Evolutionary conservation across 148 eudicot genomes (phyloP), one percentile per base, ranked within the genome.

Genomic region (Cornus suecica): DNA sequence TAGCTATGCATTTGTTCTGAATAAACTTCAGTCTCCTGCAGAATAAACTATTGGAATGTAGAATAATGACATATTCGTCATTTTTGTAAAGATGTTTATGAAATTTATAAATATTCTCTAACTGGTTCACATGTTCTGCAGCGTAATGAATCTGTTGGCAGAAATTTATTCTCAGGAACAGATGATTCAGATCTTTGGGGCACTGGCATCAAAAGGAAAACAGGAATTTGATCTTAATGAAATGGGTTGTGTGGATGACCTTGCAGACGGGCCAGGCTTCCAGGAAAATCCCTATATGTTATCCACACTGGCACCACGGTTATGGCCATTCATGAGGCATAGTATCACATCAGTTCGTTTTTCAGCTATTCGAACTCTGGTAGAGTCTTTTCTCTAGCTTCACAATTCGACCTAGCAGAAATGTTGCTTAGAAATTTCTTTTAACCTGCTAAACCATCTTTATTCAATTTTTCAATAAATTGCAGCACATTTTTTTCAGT

Each of bases 281-380:
- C 79, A 82, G 51, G 94, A 88, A 72, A 90, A 90, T 79, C 93
- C 97, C 0, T 90, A 87, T 62, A 86, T 85, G 78, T 74, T 95
- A 61, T 91, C 97, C 54, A 90, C 90, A 51, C 76, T 95, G 74
- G 99, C 97, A 78, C 99, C 99, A 80, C 89, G 99, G 24, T 83
- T 95, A 60, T 95, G 99, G 99, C 99, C 97, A 58, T 95, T 95
- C 81, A 95, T 95, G 99, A 87, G 99, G 74, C 99, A 95, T 81
- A 95, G 87, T 80, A 95, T 95, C 72, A 90, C 94, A 66, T 92
- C 99, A 26, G 99, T 95, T 73, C 97, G 99, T n/a, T 86, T 84
- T 82, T 93, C 99, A 69, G 99, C 99, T 56, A 93, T 95, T 71
- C 89, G 99, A 80, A 95, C 99, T 71, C 73, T 87, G 84, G 90